phyloP scores from a whole-genome alignment of 1,139 yeast genomes.

The Hansenula lynferdii region DNA sequence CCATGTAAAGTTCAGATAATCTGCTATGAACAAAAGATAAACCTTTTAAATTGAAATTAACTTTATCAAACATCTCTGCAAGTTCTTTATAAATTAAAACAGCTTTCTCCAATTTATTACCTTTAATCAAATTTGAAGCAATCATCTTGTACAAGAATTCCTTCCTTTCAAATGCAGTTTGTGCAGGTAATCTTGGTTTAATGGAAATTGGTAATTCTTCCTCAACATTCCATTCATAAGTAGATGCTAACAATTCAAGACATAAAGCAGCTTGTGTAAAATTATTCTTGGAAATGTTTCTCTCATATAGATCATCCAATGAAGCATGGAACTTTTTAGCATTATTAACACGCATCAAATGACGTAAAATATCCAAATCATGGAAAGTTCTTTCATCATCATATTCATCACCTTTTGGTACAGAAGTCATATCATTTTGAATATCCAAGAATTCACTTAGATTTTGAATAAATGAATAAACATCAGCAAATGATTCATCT shows the following conservation, averaged over 20 bases:
- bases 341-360: slow-evolving; percentile 70
- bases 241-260: slow-evolving; percentile 70
- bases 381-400: slow-evolving; percentile 86
- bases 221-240: slow-evolving; percentile 73
- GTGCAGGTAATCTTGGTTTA: slow-evolving; percentile 73
- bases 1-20: slow-evolving; percentile 62
- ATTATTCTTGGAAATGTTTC: slow-evolving; percentile 55
- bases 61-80: slow-evolving; percentile 66
- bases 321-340: slow-evolving; percentile 80
- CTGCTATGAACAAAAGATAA: slow-evolving; percentile 69
- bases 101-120: slow-evolving; percentile 73
- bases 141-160: slow-evolving; percentile 68
- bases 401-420: slow-evolving; percentile 80
- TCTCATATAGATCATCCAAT: slow-evolving; percentile 69
- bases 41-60: slow-evolving; percentile 73
- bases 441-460: slow-evolving; percentile 61
- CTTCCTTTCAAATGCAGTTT: slow-evolving; percentile 77
- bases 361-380: slow-evolving; percentile 70
- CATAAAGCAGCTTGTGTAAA: slow-evolving; percentile 81
- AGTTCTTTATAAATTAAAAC: slow-evolving; percentile 74
- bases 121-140: slow-evolving; percentile 67
- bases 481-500: slow-evolving; percentile 57
- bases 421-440: slow-evolving; percentile 62
- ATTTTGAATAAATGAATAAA: slow-evolving; percentile 50
- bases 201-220: slow-evolving; percentile 49